Evolutionary conservation across 495 filamentous ascomycete genomes (phyloP).

Genomic region (Lepidopterella palustris): DNA sequence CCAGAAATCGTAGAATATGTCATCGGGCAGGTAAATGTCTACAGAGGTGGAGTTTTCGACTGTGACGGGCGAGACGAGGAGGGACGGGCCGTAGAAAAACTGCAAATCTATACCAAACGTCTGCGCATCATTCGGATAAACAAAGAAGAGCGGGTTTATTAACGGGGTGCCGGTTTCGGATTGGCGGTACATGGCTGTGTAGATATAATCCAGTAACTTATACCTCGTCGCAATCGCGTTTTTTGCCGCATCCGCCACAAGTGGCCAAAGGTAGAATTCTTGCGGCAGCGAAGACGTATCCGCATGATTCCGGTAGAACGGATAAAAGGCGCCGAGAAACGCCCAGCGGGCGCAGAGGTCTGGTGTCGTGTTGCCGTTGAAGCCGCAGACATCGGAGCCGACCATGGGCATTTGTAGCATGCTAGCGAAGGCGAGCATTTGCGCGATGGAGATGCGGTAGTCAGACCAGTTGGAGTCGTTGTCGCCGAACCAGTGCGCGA

Average conservation of each 20-base stretch:
- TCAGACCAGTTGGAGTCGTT: conserved; percentile 67
- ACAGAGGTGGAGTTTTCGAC: conserved; percentile 57
- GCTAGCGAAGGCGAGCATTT: conserved; percentile 65
- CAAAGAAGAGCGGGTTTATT: conserved; percentile 63
- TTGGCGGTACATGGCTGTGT: conserved; percentile 65
- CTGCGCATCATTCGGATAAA: conserved; percentile 61
- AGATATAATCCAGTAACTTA: conserved; percentile 71
- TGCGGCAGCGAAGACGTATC: conserved; percentile 45
- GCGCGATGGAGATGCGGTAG: conserved; percentile 63
- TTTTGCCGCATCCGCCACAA: conserved; percentile 55
- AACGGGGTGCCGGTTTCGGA: conserved; percentile 58
- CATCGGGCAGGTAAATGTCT: conserved; percentile 65
- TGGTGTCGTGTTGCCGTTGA: conserved; percentile 64
- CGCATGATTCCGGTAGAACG: conserved; percentile 83
- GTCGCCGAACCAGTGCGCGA: conserved; percentile 87
- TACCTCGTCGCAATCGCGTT: conserved; percentile 73
- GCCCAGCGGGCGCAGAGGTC: conserved; percentile 82
- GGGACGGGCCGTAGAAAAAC: conserved; percentile 65
- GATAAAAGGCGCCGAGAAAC: conserved; percentile 67
- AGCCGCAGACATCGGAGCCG: conserved; percentile 78
- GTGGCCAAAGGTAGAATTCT: conserved; percentile 72
- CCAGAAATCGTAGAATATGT: conserved; percentile 73
- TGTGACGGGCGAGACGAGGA: conserved; percentile 68
- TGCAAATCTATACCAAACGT: conserved; percentile 58
- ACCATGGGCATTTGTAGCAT: conserved; percentile 85